A percentile compares a stretch with the other conserved stretches of the same genome.
phyloP scores from a whole-genome alignment of 345 rosid genomes.

The Citrus cavaleriei region DNA sequence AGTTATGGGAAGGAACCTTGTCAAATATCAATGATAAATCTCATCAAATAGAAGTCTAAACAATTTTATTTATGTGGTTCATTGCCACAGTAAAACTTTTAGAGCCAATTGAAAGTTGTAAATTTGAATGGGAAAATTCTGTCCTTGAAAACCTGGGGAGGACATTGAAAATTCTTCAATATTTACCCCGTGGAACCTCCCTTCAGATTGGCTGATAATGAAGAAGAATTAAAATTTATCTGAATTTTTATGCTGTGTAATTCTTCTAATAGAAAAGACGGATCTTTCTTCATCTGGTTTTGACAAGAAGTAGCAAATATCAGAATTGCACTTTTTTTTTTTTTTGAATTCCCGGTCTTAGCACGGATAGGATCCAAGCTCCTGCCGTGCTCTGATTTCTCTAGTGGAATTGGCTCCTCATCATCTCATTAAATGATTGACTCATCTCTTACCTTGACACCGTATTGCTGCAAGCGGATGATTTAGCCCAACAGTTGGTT shows the following conservation, averaged over 20 bases:
- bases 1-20: constrained; percentile 86
- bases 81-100: not conserved
- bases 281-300: not conserved
- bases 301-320: not conserved
- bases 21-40: constrained; percentile 48
- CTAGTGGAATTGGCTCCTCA: too few relatives aligned
- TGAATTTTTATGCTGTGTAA: not conserved
- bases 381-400: too few relatives aligned
- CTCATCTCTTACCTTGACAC: too few relatives aligned
- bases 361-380: too few relatives aligned
- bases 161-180: constrained; percentile 5
- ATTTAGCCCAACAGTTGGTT: too few relatives aligned
- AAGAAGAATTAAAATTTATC: constrained; percentile 1
- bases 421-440: too few relatives aligned
- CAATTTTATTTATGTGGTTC: not conserved
- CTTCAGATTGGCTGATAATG: not conserved
- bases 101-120: constrained; percentile 22
- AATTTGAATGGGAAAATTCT: constrained; percentile 24
- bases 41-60: constrained; percentile 69
- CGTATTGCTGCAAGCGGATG: too few relatives aligned
- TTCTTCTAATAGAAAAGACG: not conserved
- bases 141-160: constrained; percentile 11
- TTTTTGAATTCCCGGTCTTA: too few relatives aligned
- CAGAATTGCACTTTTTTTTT: not conserved
- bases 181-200: constrained; percentile 5